Evolutionary conservation across 805 yeast species (phyloP), one percentile per base, ranked within the genome.

Genomic region (Danielia reshetovae): DNA sequence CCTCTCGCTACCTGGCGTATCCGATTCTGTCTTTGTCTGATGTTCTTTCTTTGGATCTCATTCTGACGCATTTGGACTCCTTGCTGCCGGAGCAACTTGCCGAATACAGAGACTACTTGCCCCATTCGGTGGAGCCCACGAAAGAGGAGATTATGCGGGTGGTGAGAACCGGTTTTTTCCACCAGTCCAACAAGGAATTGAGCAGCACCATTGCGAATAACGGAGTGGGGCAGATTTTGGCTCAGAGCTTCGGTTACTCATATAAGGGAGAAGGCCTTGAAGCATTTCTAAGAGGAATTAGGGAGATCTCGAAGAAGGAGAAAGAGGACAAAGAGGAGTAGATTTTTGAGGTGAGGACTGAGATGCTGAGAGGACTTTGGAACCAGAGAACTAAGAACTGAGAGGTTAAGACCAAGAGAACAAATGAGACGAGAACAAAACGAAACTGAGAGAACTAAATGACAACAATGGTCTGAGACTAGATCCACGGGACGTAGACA

Each of bases 261-360:
- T 77, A 77, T 43, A 34, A 52, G 7, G 81, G 81, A 7, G 82
- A 77, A 49, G 82, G 82, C 1, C 54, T 76, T 23, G 71, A 63
- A 24, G 70, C 70, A 10, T 76, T 74, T 39, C 51, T 77, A 42
- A 45, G 51, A 12, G 76, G 75, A 4, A 51, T 70, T 8, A 57
- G 75, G 34, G 49, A 54, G 32, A 26, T 46, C 36, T 9, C 9
- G 22, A 19, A 19, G 22, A 19, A 19, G 22, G 22, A 19, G 9
- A 9, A 19, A 19, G 9, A 19, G 22, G 22, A 19, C 22, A 19
- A 19, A 9, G 22, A 19, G 22, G n/a, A n/a, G n/a, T n/a, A n/a
- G n/a, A n/a, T n/a, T n/a, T n/a, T n/a, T n/a, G n/a, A n/a, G n/a
- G n/a, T n/a, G n/a, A n/a, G n/a, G n/a, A n/a, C n/a, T n/a, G n/a